A percentile compares a stretch with the other conserved stretches of the same genome.
Conservation (phyloP, 345 rosid genomes). For the Citrus glauca region DNA sequence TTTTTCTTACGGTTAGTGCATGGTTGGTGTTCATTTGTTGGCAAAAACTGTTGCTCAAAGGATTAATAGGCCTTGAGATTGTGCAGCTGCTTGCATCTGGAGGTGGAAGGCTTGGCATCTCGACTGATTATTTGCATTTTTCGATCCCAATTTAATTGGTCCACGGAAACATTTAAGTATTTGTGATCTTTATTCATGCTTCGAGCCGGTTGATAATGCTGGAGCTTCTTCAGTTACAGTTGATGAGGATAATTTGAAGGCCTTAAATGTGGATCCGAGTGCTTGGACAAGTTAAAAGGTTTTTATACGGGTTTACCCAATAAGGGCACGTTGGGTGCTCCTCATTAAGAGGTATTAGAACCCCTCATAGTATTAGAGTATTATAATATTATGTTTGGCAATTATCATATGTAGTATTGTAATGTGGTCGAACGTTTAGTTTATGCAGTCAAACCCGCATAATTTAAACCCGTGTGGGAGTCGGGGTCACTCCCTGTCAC, state of each 20-base stretch:
- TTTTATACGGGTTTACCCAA: neutral
- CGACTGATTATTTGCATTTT: slow-evolving; percentile 17
- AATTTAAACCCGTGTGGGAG: too few relatives aligned
- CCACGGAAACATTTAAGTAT: too few relatives aligned
- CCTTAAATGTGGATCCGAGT: slow-evolving; percentile 12
- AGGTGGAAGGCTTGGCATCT: slow-evolving; percentile 48
- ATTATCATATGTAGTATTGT: too few relatives aligned
- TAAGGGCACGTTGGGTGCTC: neutral
- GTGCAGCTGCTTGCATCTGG: slow-evolving; percentile 38
- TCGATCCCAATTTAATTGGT: neutral
- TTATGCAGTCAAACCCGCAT: too few relatives aligned
- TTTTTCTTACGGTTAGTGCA: too few relatives aligned
- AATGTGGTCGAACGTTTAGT: too few relatives aligned
- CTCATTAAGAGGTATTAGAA: too few relatives aligned
- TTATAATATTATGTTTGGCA: too few relatives aligned
- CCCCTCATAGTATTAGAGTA: too few relatives aligned
- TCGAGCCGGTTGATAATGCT: slow-evolving; percentile 46
- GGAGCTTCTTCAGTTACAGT: slow-evolving; percentile 35
- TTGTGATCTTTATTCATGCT: neutral
- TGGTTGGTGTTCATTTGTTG: too few relatives aligned
- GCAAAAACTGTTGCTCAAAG: neutral
- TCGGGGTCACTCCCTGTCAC: too few relatives aligned
- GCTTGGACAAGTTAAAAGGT: slow-evolving; percentile 28
- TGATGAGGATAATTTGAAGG: slow-evolving; percentile 37
- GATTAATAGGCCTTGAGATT: slow-evolving; percentile 46